A percentile compares a stretch with the other conserved stretches of the same genome.
Evolutionary conservation across 2,329 filamentous ascomycete species (phyloP).

Genomic region (Penicillium sumatraense): DNA sequence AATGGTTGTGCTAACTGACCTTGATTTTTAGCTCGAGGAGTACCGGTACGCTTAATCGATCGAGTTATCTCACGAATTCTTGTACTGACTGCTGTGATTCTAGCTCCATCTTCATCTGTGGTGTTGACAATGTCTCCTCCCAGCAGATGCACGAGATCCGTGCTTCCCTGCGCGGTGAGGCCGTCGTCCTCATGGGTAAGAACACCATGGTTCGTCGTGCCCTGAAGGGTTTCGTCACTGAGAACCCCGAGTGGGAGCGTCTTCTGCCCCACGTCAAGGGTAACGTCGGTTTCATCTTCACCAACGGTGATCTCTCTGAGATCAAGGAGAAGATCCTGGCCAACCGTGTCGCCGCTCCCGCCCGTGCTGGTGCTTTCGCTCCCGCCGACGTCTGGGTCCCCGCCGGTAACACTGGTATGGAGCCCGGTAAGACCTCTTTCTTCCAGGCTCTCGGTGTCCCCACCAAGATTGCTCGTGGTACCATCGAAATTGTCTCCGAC

Average conservation of each 20-base stretch:
- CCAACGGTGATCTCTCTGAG: constrained; percentile 91
- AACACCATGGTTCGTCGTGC: constrained; percentile 99
- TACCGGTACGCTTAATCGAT: constrained; percentile 55
- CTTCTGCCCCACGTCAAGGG: constrained; percentile 94
- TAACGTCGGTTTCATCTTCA: constrained; percentile 99
- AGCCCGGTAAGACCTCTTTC: constrained; percentile 99
- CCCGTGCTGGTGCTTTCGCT: constrained; percentile 95
- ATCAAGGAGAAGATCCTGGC: constrained; percentile 91
- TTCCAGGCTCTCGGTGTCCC: constrained; percentile 99
- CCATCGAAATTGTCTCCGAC: constrained; percentile 98
- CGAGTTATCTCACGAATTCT: neutral
- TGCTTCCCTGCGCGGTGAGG: constrained; percentile 83
- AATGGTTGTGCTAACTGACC: neutral
- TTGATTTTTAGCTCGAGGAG: constrained; percentile 69
- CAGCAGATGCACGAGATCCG: constrained; percentile 99
- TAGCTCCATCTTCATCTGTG: constrained; percentile 91
- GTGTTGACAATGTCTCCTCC: constrained; percentile 98
- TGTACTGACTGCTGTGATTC: constrained; percentile 39
- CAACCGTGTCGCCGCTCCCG: constrained; percentile 97
- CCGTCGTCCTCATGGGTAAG: constrained; percentile 99
- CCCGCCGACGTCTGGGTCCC: constrained; percentile 92
- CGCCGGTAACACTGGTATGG: constrained; percentile 99
- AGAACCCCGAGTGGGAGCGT: constrained; percentile 97
- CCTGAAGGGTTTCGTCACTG: constrained; percentile 88
- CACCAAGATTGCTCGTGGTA: constrained; percentile 99